phyloP scores from a whole-genome alignment of 257 asterid genomes.

The Voacanga thouarsii region DNA sequence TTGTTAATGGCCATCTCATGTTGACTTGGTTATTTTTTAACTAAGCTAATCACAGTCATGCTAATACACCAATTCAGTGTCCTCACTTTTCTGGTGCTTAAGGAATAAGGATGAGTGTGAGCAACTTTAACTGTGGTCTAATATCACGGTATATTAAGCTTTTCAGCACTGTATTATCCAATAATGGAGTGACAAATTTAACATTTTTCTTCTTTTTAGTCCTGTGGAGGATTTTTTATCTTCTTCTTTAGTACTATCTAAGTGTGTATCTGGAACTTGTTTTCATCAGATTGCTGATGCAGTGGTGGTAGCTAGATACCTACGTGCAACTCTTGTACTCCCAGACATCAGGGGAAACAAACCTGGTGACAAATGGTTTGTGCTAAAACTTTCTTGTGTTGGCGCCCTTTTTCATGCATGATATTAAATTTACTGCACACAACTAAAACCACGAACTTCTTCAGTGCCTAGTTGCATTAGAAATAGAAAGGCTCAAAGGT shows the following conservation, averaged over 20 bases:
- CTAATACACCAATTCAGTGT: not conserved
- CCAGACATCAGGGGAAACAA: slow-evolving; percentile 90
- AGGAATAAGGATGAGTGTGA: too few relatives aligned
- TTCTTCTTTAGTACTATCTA: slow-evolving; percentile 10
- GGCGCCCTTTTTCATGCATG: not conserved
- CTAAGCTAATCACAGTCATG: not conserved
- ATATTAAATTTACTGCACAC: not conserved
- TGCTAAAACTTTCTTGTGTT: not conserved
- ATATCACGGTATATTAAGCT: not conserved
- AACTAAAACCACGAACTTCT: not conserved
- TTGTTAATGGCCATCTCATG: not conserved
- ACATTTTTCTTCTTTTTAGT: not conserved
- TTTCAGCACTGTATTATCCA: not conserved
- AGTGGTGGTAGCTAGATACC: slow-evolving; percentile 83
- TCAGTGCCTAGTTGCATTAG: not conserved
- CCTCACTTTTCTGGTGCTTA: not conserved
- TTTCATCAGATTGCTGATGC: slow-evolving; percentile 83
- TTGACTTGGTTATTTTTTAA: not conserved
- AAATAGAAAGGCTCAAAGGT: not conserved
- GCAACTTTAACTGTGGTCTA: not conserved
- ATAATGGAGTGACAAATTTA: not conserved
- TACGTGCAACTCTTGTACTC: slow-evolving; percentile 82
- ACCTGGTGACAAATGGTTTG: slow-evolving; percentile 80
- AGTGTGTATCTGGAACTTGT: slow-evolving; percentile 14
- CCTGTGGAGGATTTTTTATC: not conserved